Evolutionary conservation across 164 flowering plant species (phyloP).

Genomic region (Annona cherimola): DNA sequence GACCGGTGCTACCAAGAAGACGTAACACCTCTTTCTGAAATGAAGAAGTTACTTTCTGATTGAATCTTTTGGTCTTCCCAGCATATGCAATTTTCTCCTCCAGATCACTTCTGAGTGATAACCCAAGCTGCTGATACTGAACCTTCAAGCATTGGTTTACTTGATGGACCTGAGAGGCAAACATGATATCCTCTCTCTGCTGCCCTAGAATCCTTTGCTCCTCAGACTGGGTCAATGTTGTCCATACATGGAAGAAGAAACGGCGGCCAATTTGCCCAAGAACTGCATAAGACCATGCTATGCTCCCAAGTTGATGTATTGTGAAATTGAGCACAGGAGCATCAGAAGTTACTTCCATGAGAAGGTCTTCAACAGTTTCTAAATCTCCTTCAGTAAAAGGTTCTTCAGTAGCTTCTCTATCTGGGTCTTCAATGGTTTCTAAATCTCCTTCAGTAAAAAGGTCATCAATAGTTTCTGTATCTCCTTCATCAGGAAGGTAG

Average conservation of each 20-base stretch:
- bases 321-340: constrained; percentile 44
- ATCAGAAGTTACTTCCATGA: constrained; percentile 13
- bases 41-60: constrained; percentile 81
- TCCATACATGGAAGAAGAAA: constrained; percentile 78
- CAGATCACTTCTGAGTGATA: constrained; percentile 43
- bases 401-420: constrained; percentile 16
- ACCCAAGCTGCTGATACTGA: constrained; percentile 64
- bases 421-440: background rate
- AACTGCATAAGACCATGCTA: constrained; percentile 98
- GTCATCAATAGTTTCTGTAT: constrained; percentile 16
- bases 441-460: constrained; percentile 9
- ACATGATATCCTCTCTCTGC: constrained; percentile 82
- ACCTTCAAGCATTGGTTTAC: constrained; percentile 83
- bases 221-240: constrained; percentile 51
- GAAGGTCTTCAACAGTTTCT: constrained; percentile 17
- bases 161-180: constrained; percentile 81
- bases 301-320: constrained; percentile 81
- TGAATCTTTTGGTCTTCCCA: constrained; percentile 78
- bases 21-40: constrained; percentile 90
- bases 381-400: constrained; percentile 11
- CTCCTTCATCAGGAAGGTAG: constrained; percentile 11
- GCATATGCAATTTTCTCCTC: constrained; percentile 63
- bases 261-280: constrained; percentile 63
- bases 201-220: constrained; percentile 73
- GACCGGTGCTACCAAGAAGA: constrained; percentile 83